A percentile compares a stretch with the other conserved stretches of the same genome.
Conservation (phyloP, 441 rosid genomes). For the Arabidopsis hybrid region DNA sequence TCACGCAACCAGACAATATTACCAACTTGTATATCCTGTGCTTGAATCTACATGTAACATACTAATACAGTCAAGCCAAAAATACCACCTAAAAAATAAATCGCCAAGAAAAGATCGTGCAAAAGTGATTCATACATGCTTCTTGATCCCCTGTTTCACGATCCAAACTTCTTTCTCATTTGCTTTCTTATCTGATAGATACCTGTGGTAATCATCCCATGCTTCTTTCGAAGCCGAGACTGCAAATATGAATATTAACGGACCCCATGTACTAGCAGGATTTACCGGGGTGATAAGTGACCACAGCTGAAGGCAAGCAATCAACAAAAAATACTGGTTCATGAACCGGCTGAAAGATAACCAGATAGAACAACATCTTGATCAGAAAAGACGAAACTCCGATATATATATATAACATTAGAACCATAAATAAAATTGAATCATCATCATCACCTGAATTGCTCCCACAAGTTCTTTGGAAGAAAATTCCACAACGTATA, state of each 20-base stretch:
- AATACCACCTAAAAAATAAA: slow-evolving; percentile 6
- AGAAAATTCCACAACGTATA: slow-evolving; percentile 89
- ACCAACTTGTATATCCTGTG: slow-evolving; percentile 90
- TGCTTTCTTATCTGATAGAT: slow-evolving; percentile 93
- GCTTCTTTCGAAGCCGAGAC: slow-evolving; percentile 99
- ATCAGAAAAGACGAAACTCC: slow-evolving; percentile 14
- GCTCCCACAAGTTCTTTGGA: slow-evolving; percentile 95
- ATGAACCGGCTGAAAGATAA: slow-evolving; percentile 85
- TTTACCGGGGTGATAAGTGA: slow-evolving; percentile 98
- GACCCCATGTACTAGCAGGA: slow-evolving; percentile 99
- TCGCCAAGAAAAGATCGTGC: not conserved
- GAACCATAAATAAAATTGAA: slow-evolving; percentile 23
- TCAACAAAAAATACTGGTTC: slow-evolving; percentile 98
- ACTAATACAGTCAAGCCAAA: slow-evolving; percentile 22
- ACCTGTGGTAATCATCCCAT: slow-evolving; percentile 99
- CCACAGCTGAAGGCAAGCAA: slow-evolving; percentile 99
- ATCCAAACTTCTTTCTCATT: slow-evolving; percentile 98
- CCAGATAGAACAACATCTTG: not conserved
- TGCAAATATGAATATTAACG: slow-evolving; percentile 90
- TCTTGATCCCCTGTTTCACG: slow-evolving; percentile 75
- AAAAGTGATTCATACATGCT: slow-evolving; percentile 65
- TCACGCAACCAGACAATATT: slow-evolving; percentile 98
- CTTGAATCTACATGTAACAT: slow-evolving; percentile 69
- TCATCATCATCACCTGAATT: slow-evolving; percentile 69
- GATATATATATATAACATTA: not conserved